Conservation (phyloP, 139 green algal genomes). For the Chlorella sp. region DNA sequence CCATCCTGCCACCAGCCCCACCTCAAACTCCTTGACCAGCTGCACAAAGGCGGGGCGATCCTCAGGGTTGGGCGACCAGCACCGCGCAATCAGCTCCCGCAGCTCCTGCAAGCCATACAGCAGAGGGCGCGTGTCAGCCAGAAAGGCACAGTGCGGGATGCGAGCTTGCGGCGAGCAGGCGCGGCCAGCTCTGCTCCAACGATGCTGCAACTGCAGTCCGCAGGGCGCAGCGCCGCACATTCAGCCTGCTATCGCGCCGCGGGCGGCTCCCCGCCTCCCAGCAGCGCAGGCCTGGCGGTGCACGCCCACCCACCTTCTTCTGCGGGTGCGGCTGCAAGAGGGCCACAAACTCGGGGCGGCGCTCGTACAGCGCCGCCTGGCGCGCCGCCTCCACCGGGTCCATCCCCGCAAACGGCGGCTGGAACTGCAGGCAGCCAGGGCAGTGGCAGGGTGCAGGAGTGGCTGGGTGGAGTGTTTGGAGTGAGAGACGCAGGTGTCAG, state of each 20-base stretch:
- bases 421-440: conserved; percentile 1
- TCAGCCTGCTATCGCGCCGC: too few relatives aligned
- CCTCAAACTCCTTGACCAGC: conserved; percentile 35
- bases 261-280: not conserved
- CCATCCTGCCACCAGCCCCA: too few relatives aligned
- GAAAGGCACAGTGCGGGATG: too few relatives aligned
- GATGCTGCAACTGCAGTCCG: too few relatives aligned
- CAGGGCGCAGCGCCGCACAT: too few relatives aligned
- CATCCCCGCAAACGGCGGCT: conserved; percentile 58
- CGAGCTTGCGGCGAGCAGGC: too few relatives aligned
- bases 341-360: conserved; percentile 49
- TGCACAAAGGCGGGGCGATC: conserved; percentile 42
- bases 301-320: conserved; percentile 5
- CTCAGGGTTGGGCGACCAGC: conserved; percentile 52
- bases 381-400: conserved; percentile 63
- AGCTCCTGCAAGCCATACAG: conserved; percentile 34
- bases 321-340: conserved; percentile 33
- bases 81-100: conserved; percentile 50
- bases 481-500: too few relatives aligned
- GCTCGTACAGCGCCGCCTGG: conserved; percentile 57
- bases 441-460: not conserved
- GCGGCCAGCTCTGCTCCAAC: too few relatives aligned
- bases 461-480: not conserved
- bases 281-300: not conserved
- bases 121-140: too few relatives aligned